Evolutionary conservation across 2,329 filamentous ascomycete species (phyloP).

Genomic region (Tolypocladium ovalisporum): DNA sequence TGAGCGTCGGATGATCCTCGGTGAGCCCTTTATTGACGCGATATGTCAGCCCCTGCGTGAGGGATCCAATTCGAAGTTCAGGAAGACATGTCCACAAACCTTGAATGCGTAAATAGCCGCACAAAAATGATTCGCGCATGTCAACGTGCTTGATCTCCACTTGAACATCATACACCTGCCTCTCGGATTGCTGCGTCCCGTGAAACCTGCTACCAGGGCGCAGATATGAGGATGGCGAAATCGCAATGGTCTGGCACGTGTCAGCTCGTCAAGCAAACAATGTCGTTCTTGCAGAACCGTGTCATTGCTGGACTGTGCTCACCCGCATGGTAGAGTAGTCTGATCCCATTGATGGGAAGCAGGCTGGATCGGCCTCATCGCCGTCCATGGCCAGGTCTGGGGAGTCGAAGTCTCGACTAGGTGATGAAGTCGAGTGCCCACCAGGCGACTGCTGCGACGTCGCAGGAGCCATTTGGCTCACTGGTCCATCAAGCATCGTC

Average conservation of each 20-base stretch:
- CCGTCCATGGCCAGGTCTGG: constrained; percentile 13
- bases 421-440: constrained; percentile 6
- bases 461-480: background rate
- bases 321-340: constrained; percentile 26
- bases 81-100: constrained; percentile 36
- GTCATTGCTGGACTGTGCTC: constrained; percentile 7
- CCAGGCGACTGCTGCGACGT: background rate
- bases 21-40: constrained; percentile 58
- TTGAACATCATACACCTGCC: constrained; percentile 87
- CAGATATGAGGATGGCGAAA: constrained; percentile 75
- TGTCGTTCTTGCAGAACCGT: background rate
- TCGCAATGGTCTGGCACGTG: constrained; percentile 52
- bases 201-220: constrained; percentile 79
- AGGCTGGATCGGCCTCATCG: constrained; percentile 14
- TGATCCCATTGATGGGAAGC: constrained; percentile 25
- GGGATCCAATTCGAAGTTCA: background rate
- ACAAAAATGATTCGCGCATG: constrained; percentile 85
- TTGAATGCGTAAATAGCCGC: constrained; percentile 91
- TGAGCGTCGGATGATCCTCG: constrained; percentile 91
- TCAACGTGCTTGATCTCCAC: constrained; percentile 97
- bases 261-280: background rate
- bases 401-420: constrained; percentile 10
- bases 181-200: constrained; percentile 87
- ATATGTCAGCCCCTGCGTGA: background rate
- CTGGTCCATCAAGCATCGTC: constrained; percentile 4